Evolutionary conservation across 495 filamentous ascomycete species (phyloP), one percentile per base, ranked within the genome.

Genomic region (Darksidea phi): DNA sequence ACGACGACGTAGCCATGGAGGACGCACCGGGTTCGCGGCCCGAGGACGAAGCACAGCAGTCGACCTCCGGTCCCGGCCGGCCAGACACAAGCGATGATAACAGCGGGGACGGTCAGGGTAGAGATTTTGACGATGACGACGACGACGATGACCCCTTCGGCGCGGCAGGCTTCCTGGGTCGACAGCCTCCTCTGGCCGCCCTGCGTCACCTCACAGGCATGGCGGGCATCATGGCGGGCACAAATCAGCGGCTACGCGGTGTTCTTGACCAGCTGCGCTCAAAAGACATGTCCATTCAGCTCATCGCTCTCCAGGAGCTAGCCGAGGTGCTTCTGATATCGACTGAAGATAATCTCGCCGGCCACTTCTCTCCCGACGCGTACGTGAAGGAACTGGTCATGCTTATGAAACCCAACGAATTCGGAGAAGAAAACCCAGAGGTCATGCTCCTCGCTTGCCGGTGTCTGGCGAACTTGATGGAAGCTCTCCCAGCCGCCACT

Each of bases 371-470:
- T 6, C 90, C 93, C 0, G 95, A 99, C 74, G 81, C 86, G 15
- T 97, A 94, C 66, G 89, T 97, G 52, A 97, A 97, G 75, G 95
- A 99, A 71, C 79, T 99, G 58, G 91, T 97, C 25, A 73, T 80
- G 0, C 76, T 99, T 66, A 97, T 99, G 94, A 87, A 95, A 64
- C 90, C 93, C 0, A 86, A 85, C 70, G 88, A 93, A 25, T 82
- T 84, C 50, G 91, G 89, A 18, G 89, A 92, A 65, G 91, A 95
- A 71, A 96, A 96, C 69, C 88, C 92, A 3, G 93, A 99, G 73
- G 96, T 97, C 66, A 97, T 97, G 92, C 86, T 97, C 1, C 82
- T 97, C 59, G 95, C 95, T 4, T 97, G 95, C 72, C 88, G 95
- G 48, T 97, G 89, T 73, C 85, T 99, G 48, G 95, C 95, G 48